Base-by-base conservation (phyloP, 2,329 filamentous ascomycete species). In the Penicillium sp. region DNA sequence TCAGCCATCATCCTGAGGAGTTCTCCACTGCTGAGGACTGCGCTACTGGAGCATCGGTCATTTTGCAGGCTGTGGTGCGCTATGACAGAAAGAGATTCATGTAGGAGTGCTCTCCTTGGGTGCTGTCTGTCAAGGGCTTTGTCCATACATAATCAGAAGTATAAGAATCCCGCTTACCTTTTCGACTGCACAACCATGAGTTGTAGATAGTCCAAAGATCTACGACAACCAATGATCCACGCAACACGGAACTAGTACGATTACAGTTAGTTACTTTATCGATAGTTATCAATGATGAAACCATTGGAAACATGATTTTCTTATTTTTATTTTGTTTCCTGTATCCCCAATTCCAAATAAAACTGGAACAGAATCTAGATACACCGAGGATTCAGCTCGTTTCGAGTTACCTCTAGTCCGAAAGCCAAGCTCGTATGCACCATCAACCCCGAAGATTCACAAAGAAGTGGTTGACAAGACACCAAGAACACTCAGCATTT, bases 1-100 rank as follows among this genome's bases (percentile, higher is more conserved):
- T 86, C 16, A 83, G 80, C 58, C 83, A 86, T 62, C 79, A 84
- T 58, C 82, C 83, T 2, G 74, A 78, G 37, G 83, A 86, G 60
- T 85, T 81, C 59, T 80, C 79, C 31, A 78, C 75, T 35, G 74
- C 76, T 0, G 80, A 82, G 39, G 80, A 85, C 61, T 85, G 80
- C 60, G 74, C 75, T 3, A 73, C 77, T 37, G 80, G 80, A 10
- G 76, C 80, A 33, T 70, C 69, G 16, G 68, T 72, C 14, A 65
- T 71, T 31, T 43, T 69, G 49, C 66, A 69, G 43, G 60, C 66
- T 33, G 64, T 68, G 10, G 55, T 69, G 36, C 61, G 66, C 11
- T 69, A 68, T 56, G 66, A 69, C 45, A 58, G 65, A 5, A 68
- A 37, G 69, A 77, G 66, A 71, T 81, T 71, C 50, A 46, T 58